Conservation (phyloP, 2,329 filamentous ascomycete species). For the Cladosporium sp. region DNA sequence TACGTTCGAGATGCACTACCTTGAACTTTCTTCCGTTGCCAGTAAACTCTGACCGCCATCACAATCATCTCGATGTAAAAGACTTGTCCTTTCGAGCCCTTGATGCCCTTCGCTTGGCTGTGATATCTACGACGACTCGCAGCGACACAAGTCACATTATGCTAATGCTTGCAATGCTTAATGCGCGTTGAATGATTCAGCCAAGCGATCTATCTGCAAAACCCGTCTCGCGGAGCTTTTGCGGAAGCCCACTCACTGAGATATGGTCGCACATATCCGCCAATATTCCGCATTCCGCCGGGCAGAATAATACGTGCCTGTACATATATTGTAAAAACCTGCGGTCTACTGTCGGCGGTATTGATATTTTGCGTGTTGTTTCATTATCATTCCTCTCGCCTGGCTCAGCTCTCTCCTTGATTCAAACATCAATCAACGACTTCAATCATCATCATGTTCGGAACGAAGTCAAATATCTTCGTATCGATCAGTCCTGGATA, state of each 20-base stretch:
- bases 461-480: constrained; percentile 16
- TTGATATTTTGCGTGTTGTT: not conserved
- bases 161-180: no score
- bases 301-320: not conserved
- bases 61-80: no score
- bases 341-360: constrained; percentile 29
- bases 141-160: no score
- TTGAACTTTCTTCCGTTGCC: no score
- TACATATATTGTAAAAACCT: constrained; percentile 31
- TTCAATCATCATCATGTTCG: not conserved
- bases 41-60: no score
- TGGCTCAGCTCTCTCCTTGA: no score
- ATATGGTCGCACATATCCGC: not conserved
- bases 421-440: not conserved
- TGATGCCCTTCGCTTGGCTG: no score
- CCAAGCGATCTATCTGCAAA: not conserved
- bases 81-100: no score
- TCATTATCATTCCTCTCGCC: not conserved
- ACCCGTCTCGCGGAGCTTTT: constrained; percentile 2
- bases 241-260: not conserved
- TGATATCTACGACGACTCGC: no score
- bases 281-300: constrained; percentile 1
- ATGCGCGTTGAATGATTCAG: no score
- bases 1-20: no score
- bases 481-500: constrained; percentile 15